A percentile compares a stretch with the other conserved stretches of the same genome.
These are phyloP conservation scores for Hyphodiscus hymeniophilus DNA, from an alignment of 495 filamentous ascomycete species.

Conservation along the genomic window DNA sequence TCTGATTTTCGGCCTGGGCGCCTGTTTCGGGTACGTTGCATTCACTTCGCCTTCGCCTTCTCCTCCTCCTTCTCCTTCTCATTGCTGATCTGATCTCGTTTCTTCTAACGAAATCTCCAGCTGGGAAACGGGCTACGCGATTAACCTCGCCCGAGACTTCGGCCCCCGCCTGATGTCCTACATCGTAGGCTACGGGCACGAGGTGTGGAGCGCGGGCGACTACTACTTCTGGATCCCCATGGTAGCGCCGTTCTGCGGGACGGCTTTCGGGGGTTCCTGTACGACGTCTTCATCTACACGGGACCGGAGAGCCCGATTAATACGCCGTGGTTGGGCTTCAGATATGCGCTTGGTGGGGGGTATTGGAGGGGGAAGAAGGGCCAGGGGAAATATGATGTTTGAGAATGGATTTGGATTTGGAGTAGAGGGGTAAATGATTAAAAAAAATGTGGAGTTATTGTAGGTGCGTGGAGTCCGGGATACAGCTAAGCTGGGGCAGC, in stretches of 20 bases:
- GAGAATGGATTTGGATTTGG: background rate
- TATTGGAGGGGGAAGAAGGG: constrained; percentile 9
- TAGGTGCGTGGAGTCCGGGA: too few species aligned
- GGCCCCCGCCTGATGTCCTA: constrained; percentile 53
- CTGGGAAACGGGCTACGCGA: constrained; percentile 61
- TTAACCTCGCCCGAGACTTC: constrained; percentile 59
- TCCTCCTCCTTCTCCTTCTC: background rate
- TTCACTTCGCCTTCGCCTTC: background rate
- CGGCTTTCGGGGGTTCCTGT: constrained; percentile 38
- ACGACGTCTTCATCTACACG: constrained; percentile 46
- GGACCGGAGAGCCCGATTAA: constrained; percentile 28
- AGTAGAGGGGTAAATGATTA: too few species aligned
- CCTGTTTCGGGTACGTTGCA: constrained; percentile 45
- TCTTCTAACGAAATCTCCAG: constrained; percentile 2
- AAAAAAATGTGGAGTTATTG: too few species aligned
- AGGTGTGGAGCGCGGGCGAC: constrained; percentile 50
- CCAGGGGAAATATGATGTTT: constrained; percentile 11
- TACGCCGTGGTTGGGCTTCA: constrained; percentile 19
- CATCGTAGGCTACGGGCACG: constrained; percentile 51
- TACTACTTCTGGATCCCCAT: constrained; percentile 38
- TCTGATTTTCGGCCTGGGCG: constrained; percentile 55
- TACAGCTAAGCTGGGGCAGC: too few species aligned
- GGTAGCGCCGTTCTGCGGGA: constrained; percentile 36
- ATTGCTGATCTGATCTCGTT: too few species aligned
- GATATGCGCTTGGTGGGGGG: constrained; percentile 1